Conservation (phyloP, 148 eudicot species). For the Rhododendron mucronatum region DNA sequence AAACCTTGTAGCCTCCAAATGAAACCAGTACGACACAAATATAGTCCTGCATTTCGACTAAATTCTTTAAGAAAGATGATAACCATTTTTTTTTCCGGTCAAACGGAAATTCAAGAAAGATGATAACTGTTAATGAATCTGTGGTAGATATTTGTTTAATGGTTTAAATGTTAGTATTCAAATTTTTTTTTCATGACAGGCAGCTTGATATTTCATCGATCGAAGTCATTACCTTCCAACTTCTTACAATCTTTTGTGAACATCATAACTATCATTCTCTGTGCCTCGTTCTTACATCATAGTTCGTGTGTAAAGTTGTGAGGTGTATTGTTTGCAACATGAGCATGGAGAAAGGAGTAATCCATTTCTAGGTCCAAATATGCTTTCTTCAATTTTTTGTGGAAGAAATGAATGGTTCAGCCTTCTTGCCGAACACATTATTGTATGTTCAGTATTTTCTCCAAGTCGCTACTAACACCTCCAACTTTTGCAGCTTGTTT, state of each 20-base stretch:
- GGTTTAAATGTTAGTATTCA: neutral
- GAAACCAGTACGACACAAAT: neutral
- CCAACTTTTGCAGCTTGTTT: slow-evolving; percentile 69
- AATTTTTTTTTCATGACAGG: neutral
- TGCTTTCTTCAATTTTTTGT: neutral
- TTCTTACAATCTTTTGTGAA: neutral
- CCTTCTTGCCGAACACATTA: neutral
- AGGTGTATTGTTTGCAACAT: neutral
- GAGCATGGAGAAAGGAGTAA: neutral
- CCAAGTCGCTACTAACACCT: neutral
- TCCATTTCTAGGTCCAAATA: neutral
- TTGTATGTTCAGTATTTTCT: neutral
- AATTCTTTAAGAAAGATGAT: neutral
- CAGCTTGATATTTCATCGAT: neutral
- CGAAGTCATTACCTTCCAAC: neutral
- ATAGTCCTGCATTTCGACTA: neutral
- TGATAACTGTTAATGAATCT: neutral
- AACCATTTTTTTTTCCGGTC: too few species aligned
- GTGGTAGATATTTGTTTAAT: neutral
- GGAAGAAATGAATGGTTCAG: neutral
- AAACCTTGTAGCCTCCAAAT: neutral
- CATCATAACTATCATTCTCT: neutral
- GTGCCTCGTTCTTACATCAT: neutral
- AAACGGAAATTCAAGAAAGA: neutral
- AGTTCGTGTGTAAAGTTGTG: neutral